These are phyloP conservation scores for Artemisia tridentata DNA, from an alignment of 129 eudicot genomes.

Conservation along the genomic window DNA sequence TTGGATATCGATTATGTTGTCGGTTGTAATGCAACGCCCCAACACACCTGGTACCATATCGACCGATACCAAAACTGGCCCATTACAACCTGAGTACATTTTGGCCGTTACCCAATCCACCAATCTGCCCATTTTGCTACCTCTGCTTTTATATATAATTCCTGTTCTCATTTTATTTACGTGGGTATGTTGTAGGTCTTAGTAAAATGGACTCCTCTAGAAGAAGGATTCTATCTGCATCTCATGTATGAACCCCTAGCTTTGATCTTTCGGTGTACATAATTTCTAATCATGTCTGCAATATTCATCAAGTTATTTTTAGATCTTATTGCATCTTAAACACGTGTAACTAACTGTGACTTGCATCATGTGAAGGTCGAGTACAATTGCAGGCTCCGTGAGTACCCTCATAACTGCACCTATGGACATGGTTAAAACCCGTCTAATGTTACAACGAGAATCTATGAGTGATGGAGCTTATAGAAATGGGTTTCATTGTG, in stretches of 20 bases:
- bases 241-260: constrained; percentile 49
- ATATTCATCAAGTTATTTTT: not conserved
- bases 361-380: constrained; percentile 62
- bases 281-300: not conserved
- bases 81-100: too few species aligned
- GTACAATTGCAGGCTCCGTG: constrained; percentile 77
- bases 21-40: not conserved
- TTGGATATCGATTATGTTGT: not conserved
- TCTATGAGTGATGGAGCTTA: constrained; percentile 58
- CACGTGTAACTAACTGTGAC: constrained; percentile 11
- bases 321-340: not conserved
- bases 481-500: constrained; percentile 83
- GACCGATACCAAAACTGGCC: too few species aligned
- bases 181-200: constrained; percentile 51
- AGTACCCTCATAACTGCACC: constrained; percentile 93
- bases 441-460: constrained; percentile 87
- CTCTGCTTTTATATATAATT: not conserved
- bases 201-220: constrained; percentile 61
- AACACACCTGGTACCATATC: too few species aligned
- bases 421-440: constrained; percentile 88
- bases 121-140: too few species aligned
- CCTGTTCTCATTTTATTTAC: constrained; percentile 18
- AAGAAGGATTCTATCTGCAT: constrained; percentile 88
- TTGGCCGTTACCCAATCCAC: too few species aligned
- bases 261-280: constrained; percentile 4